Base-by-base conservation (phyloP, 2,329 filamentous ascomycete genomes). In the Ploettnerulaceae sp. region DNA sequence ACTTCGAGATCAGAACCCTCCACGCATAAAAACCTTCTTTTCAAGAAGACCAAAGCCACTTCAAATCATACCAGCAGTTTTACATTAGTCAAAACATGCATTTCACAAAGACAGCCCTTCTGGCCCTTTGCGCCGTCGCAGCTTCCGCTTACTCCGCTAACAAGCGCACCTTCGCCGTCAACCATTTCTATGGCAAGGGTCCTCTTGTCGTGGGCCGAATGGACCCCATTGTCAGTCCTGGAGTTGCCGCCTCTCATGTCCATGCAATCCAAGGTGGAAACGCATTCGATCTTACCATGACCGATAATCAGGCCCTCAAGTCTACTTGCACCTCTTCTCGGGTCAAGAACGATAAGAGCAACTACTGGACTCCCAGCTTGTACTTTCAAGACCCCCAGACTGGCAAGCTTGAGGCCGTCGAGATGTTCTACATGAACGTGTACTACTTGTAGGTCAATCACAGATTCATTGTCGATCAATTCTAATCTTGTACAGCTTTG, bases 291-390 rank as follows among this genome's bases (percentile, higher is more conserved):
- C 33, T 79, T 54, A 72, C 66, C 43, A 80, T 83, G 61, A 79
- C 73, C 32, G 85, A 80, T 57, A 70, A 77, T 47, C 70, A 76
- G 35, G 72, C 86, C 20, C 51, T 71, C 49, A 63, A 72, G 45
- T 86, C 76, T 22, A 71, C 79, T 51, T 95, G 89, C 69, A 93
- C 88, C 1, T 90, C 87, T 8, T 95, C 89, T 64, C 79, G 76
- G 46, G 84, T 94, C 32, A 80, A 72, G 28, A 74, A 91, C 68
- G 89, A 95, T 68, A 84, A 82, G 69, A 95, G 88, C n/a, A 82
- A 81, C 24, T 95, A 95, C 70, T 95, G 89, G 87, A 79, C 81
- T 42, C 89, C 89, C 1, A 69, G 77, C 2, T 63, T 95, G 53
- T 90, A 91, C 70, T 95, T 95, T 66, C 67, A 82, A 62, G 77